Base-by-base conservation (phyloP, 2,329 filamentous ascomycete genomes). In the Zasmidium citrigriseum region DNA sequence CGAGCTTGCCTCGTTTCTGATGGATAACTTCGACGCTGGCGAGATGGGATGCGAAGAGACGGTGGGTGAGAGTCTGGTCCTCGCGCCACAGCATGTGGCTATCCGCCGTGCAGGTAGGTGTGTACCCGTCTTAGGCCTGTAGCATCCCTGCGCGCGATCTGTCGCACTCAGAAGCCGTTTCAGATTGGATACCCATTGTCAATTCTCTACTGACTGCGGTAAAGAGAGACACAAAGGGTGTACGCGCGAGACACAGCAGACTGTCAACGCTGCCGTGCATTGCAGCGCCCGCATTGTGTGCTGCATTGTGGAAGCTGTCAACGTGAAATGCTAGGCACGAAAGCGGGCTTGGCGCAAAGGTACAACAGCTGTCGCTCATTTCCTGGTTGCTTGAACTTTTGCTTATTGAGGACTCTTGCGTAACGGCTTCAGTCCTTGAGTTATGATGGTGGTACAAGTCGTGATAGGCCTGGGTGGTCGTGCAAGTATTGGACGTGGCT, bases 151-250 rank as follows among this genome's bases (percentile, higher is more conserved):
- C 54, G 52, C 52, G 29, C 48, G 55, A 64, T 65, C 63, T 62
- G 57, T 60, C 46, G 61, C 63, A 60, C 56, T 51, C 61, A 50
- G 48, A 52, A 51, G 20, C 51, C 57, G 61, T 65, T 63, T 65
- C 63, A 65, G 57, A 65, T 61, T 63, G 61, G 58, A 55, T 62
- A 57, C 45, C 60, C 61, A 65, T 65, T 65, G 63, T 65, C 60
- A 49, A 57, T 54, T 56, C 54, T 45, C 52, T 56, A 54, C 53
- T 48, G 46, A 56, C 47, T 47, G 38, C 53, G 60, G 47, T 57
- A 53, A 48, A 52, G 50, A 27, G 61, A 49, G 24, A 58, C 58
- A 64, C 61, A 65, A 44, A 25, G n/a, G 41, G 55, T 27, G 54
- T 21, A 51, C 45, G 44, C 41, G 47, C 51, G 57, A 47, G 46